phyloP scores from a whole-genome alignment of 1,284 basidiomycete genomes.

The Somion occarium region DNA sequence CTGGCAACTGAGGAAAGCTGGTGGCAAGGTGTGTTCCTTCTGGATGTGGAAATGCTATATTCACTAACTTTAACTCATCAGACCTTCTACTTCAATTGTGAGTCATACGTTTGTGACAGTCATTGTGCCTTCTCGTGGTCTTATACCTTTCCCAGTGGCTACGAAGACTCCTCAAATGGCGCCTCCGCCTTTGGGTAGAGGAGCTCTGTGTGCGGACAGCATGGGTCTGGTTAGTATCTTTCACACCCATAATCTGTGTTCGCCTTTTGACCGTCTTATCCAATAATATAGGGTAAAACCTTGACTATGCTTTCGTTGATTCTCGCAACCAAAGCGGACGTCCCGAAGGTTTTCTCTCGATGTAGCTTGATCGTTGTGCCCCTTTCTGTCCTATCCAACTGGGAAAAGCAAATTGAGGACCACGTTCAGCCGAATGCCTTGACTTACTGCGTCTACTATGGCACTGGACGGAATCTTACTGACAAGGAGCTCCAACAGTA shows the following conservation, averaged over 20 bases:
- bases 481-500: constrained; percentile 58
- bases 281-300: constrained; percentile 66
- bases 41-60: neutral
- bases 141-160: constrained; percentile 62
- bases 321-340: constrained; percentile 67
- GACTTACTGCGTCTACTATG: constrained; percentile 66
- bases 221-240: constrained; percentile 62
- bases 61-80: constrained; percentile 18
- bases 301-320: constrained; percentile 77
- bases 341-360: constrained; percentile 50
- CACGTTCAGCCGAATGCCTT: constrained; percentile 61
- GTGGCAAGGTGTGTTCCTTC: constrained; percentile 40
- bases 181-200: constrained; percentile 68
- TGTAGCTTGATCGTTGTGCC: constrained; percentile 82
- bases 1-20: constrained; percentile 66
- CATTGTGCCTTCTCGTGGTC: too few species aligned
- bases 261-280: neutral
- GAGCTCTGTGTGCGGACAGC: constrained; percentile 83
- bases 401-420: constrained; percentile 84
- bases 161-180: constrained; percentile 72
- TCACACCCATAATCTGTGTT: too few species aligned
- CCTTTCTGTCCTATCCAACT: constrained; percentile 84
- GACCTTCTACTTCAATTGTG: constrained; percentile 66
- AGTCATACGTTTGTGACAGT: constrained; percentile 21
- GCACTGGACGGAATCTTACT: constrained; percentile 56